A percentile compares a stretch with the other conserved stretches of the same genome.
Evolutionary conservation across 345 rosid genomes (phyloP).

Genomic region (Heritiera littoralis): DNA sequence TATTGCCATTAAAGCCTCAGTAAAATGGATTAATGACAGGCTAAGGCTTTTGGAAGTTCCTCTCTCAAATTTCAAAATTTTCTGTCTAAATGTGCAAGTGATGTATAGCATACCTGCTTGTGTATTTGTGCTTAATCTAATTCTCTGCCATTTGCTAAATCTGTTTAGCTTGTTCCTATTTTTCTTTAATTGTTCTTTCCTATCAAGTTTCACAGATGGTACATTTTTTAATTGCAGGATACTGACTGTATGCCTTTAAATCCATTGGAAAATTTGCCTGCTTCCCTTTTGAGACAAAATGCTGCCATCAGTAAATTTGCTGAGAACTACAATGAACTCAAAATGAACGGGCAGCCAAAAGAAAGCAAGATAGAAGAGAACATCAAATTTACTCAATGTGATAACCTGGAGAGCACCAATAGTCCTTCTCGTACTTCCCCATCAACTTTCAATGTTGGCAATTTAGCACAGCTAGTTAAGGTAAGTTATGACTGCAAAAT

Average conservation of each 20-base stretch:
- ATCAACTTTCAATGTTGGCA: slow-evolving; percentile 38
- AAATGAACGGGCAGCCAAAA: slow-evolving; percentile 47
- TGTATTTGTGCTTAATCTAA: neutral
- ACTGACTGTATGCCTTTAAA: slow-evolving; percentile 81
- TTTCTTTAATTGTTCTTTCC: neutral
- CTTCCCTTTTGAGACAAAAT: slow-evolving; percentile 58
- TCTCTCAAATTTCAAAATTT: neutral
- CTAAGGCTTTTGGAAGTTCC: slow-evolving; percentile 8
- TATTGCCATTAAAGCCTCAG: neutral
- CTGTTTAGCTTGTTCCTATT: slow-evolving; percentile 3
- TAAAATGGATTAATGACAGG: neutral
- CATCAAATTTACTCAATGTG: slow-evolving; percentile 42
- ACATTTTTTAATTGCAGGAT: slow-evolving; percentile 54
- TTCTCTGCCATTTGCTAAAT: neutral
- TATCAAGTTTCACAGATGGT: slow-evolving; percentile 14
- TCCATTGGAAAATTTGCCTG: slow-evolving; percentile 69
- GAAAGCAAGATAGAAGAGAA: slow-evolving; percentile 50
- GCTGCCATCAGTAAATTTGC: slow-evolving; percentile 39
- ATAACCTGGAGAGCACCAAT: slow-evolving; percentile 43
- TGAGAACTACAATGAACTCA: slow-evolving; percentile 52
- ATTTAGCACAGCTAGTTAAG: slow-evolving; percentile 49
- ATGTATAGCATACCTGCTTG: neutral
- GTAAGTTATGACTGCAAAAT: slow-evolving; percentile 36
- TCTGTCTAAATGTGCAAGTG: neutral
- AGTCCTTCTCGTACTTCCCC: slow-evolving; percentile 42